Percentiles rank a stretch among this genome's conserved stretches.
phyloP scores from a whole-genome alignment of 768 basidiomycete genomes.

The Polyporus arcularius region DNA sequence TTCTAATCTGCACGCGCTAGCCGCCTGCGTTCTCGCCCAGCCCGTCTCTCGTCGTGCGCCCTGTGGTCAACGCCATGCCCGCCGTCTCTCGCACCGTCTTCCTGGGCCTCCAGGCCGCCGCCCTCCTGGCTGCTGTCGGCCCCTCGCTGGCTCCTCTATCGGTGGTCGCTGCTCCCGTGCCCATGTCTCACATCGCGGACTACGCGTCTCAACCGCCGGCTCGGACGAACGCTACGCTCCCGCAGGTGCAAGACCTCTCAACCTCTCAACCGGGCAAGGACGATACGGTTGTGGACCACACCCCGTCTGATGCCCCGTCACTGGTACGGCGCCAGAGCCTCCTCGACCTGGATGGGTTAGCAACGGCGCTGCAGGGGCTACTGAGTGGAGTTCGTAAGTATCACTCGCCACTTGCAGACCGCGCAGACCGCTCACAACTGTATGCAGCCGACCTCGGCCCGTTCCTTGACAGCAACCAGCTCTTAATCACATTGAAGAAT shows the following conservation, averaged over 20 bases:
- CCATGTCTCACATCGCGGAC: constrained; percentile 24
- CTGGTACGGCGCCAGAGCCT: neutral
- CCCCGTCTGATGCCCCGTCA: neutral
- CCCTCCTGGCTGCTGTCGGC: constrained; percentile 39
- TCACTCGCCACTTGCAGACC: too few relatives aligned
- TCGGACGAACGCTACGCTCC: constrained; percentile 8
- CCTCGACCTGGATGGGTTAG: neutral
- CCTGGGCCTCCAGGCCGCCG: constrained; percentile 42
- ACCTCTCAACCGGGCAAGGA: neutral
- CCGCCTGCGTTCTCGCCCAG: constrained; percentile 1
- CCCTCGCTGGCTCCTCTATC: constrained; percentile 18
- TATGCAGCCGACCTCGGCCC: too few relatives aligned
- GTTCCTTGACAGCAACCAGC: too few relatives aligned
- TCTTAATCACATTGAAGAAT: constrained; percentile 8
- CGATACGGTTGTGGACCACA: constrained; percentile 8
- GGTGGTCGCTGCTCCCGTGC: constrained; percentile 29
- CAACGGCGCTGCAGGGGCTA: too few relatives aligned
- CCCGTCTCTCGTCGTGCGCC: constrained; percentile 4
- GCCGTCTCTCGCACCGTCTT: constrained; percentile 40
- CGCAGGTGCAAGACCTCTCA: neutral
- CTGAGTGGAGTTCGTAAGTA: too few relatives aligned
- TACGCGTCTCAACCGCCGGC: constrained; percentile 22
- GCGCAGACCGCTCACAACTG: too few relatives aligned
- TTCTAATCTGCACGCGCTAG: constrained; percentile 23
- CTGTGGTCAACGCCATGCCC: constrained; percentile 30